Evolutionary conservation across 352 stramenopile genomes (phyloP).

Genomic region (Halophytophthora batemanensis): DNA sequence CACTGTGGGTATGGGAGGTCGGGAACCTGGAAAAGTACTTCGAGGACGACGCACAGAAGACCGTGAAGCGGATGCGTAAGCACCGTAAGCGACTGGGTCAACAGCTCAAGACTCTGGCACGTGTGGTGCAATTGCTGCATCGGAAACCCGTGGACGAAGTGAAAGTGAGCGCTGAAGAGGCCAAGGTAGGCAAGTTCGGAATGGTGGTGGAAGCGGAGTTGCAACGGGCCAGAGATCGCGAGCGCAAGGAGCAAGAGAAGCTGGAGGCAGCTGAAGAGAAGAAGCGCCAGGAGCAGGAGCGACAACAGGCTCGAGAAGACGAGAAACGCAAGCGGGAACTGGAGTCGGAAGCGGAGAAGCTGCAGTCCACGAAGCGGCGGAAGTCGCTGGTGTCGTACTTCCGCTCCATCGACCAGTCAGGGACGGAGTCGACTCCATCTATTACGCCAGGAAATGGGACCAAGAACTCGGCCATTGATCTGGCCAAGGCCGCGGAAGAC

Average conservation of each 20-base stretch:
- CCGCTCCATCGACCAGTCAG: slow-evolving; percentile 34
- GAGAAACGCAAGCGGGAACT: slow-evolving; percentile 62
- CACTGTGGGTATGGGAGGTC: slow-evolving; percentile 85
- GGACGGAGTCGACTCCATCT: not conserved
- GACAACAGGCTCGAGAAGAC: slow-evolving; percentile 55
- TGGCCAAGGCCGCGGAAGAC: slow-evolving; percentile 12
- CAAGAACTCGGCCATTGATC: slow-evolving; percentile 17
- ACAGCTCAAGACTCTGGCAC: slow-evolving; percentile 67
- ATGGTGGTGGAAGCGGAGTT: slow-evolving; percentile 58
- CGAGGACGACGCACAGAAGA: slow-evolving; percentile 59
- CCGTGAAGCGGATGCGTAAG: slow-evolving; percentile 76
- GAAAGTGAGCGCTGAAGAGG: slow-evolving; percentile 79
- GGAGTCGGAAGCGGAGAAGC: slow-evolving; percentile 42
- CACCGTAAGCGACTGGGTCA: slow-evolving; percentile 70
- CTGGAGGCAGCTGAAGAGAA: slow-evolving; percentile 49
- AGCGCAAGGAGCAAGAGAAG: slow-evolving; percentile 64
- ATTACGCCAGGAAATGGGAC: slow-evolving; percentile 3
- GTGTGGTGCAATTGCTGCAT: slow-evolving; percentile 67
- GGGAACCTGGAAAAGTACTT: slow-evolving; percentile 76
- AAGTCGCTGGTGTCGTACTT: slow-evolving; percentile 73
- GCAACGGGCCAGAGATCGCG: slow-evolving; percentile 51
- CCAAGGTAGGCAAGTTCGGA: slow-evolving; percentile 77
- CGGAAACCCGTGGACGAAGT: slow-evolving; percentile 66
- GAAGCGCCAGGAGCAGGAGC: slow-evolving; percentile 50
- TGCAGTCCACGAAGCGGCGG: slow-evolving; percentile 48